Percentiles rank a stretch among this genome's conserved stretches.
phyloP scores from a whole-genome alignment of 305 asterid genomes.

The Solanum hybrid region DNA sequence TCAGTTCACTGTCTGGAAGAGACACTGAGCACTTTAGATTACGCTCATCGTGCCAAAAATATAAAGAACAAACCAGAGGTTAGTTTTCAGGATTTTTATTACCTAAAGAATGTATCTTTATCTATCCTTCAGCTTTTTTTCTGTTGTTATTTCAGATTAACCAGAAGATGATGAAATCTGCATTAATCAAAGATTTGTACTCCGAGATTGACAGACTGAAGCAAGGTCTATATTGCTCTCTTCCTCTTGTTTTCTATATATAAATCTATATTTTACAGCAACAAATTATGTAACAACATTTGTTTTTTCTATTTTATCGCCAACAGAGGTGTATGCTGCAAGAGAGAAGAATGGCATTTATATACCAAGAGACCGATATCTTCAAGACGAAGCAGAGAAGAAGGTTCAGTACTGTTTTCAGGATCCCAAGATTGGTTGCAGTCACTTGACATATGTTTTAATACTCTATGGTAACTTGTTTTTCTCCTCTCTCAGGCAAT shows the following conservation, averaged over 20 bases:
- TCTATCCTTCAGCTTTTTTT: not conserved
- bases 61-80: conserved; percentile 98
- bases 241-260: not conserved
- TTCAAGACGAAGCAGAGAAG: conserved; percentile 94
- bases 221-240: conserved; percentile 55
- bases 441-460: not conserved
- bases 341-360: conserved; percentile 97
- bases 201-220: conserved; percentile 87
- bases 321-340: conserved; percentile 93
- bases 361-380: conserved; percentile 93
- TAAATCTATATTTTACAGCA: not conserved
- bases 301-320: not conserved
- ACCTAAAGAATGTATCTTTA: not conserved
- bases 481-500: conserved; percentile 48
- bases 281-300: not conserved
- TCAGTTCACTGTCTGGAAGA: conserved; percentile 86
- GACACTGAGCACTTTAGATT: conserved; percentile 93
- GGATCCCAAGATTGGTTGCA: conserved; percentile 7
- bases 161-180: conserved; percentile 98
- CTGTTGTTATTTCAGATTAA: conserved; percentile 47
- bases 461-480: not conserved
- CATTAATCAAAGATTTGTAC: conserved; percentile 80
- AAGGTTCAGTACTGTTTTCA: conserved; percentile 38
- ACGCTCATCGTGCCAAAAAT: conserved; percentile 96
- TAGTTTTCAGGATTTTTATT: conserved; percentile 13